Evolutionary conservation across 805 yeast species (phyloP).

Genomic region (Metschnikowia gruessii): DNA sequence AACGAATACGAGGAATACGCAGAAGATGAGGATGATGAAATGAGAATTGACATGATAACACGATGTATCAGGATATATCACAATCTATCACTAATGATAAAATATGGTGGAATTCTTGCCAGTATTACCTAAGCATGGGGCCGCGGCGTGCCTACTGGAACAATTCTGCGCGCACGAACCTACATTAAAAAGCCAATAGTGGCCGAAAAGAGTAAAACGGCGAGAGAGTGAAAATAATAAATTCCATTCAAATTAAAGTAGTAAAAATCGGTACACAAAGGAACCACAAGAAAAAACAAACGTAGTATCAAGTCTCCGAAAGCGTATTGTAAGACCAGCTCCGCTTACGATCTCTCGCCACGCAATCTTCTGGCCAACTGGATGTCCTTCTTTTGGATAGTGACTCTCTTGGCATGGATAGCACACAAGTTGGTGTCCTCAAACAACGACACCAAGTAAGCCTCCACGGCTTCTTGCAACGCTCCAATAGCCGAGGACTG

Average conservation of each 20-base stretch:
- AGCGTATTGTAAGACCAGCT: too few species aligned
- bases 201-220: neutral
- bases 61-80: too few species aligned
- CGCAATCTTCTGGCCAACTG: slow-evolving; percentile 48
- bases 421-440: slow-evolving; percentile 50
- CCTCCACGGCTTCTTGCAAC: slow-evolving; percentile 47
- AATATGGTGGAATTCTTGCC: too few species aligned
- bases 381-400: slow-evolving; percentile 47
- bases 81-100: too few species aligned
- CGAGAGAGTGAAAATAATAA: neutral
- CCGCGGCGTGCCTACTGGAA: too few species aligned
- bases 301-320: neutral
- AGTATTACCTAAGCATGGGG: too few species aligned
- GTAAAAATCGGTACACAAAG: neutral
- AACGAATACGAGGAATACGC: too few species aligned
- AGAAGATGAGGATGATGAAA: too few species aligned
- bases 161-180: too few species aligned
- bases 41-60: too few species aligned
- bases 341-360: slow-evolving; percentile 39
- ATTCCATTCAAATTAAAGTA: neutral
- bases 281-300: neutral
- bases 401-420: slow-evolving; percentile 47
- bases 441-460: slow-evolving; percentile 44
- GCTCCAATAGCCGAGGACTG: slow-evolving; percentile 48
- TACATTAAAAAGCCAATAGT: too few species aligned